These are phyloP conservation scores for Colletotrichum paranaense DNA, from an alignment of 2,329 filamentous ascomycete genomes.

Conservation along the genomic window DNA sequence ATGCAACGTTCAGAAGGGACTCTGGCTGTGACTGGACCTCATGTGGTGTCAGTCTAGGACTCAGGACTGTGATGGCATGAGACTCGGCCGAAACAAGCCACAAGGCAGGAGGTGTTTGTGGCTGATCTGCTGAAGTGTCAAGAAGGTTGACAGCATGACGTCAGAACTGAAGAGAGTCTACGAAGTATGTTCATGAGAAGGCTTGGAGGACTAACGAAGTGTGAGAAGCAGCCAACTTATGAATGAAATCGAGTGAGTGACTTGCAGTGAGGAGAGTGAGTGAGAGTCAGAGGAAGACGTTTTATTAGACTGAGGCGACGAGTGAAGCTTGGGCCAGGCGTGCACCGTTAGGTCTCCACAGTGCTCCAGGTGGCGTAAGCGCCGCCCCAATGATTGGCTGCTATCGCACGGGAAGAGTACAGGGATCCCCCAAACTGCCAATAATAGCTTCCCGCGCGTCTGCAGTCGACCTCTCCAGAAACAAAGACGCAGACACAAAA, in stretches of 20 bases:
- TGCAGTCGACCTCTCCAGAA: conserved; percentile 23
- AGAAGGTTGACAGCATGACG: background rate
- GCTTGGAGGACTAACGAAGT: no score
- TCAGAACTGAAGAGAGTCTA: background rate
- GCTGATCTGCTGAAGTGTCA: background rate
- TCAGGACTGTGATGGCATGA: background rate
- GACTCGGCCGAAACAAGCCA: conserved; percentile 2
- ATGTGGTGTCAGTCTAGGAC: background rate
- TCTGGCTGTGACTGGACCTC: background rate
- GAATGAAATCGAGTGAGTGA: background rate
- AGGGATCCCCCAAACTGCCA: conserved; percentile 26
- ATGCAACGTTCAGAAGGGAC: background rate
- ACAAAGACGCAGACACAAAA: conserved; percentile 7
- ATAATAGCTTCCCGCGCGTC: conserved; percentile 37
- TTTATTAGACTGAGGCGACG: no score
- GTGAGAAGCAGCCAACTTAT: background rate
- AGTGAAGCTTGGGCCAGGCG: background rate
- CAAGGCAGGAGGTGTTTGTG: background rate
- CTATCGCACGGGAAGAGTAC: conserved; percentile 2
- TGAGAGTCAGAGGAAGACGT: background rate
- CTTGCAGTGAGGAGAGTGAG: background rate
- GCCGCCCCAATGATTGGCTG: conserved; percentile 32
- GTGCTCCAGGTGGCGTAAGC: conserved; percentile 31
- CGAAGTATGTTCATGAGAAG: background rate
- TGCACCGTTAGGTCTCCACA: background rate